Evolutionary conservation across 108 stramenopile species (phyloP), one percentile per base, ranked within the genome.

Genomic region (Epipyxis sp.): DNA sequence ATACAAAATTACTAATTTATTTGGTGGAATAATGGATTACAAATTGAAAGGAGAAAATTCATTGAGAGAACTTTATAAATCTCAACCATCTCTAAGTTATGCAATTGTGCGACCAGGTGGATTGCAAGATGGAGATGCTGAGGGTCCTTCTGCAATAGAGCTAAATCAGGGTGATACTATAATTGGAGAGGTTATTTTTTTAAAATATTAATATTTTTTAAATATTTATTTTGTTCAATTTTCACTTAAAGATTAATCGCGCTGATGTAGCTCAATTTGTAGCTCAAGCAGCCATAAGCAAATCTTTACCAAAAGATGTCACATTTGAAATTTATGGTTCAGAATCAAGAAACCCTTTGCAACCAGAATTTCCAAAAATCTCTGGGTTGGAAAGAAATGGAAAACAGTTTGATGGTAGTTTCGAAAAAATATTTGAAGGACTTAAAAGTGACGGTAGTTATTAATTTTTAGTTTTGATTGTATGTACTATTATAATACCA

Each of bases 81-180:
- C 76, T 10, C 76, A 59, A 40, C 80, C 77, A 2, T 40, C 83
- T n/a, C 76, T 77, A 6, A 44, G 80, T 41, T 94, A 94, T 85
- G 91, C 90, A 1, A 79, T 94, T 27, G 88, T 92, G 32, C 90
- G 92, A 74, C 92, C 92, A 1, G 93, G 93, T 29, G 92, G 93
- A 1, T 76, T 94, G 58, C 92, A 89, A 2, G 86, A 87, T 37
- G 84, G 86, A 57, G 35, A 80, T 45, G 76, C 82, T 6, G 80
- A 84, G 39, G 84, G 88, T 35, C 89, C 80, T 27, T 27, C 71
- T 0, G 69, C 54, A 1, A 61, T 92, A 54, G 92, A 91, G 79
- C 68, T 92, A 39, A 92, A 92, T 80, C 92, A 92, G 71, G 92
- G 92, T 54, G 92, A 92, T 59, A 69, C 87, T 13, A 92, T 74